Conservation (phyloP, 331 rosid genomes). For the Spiraea crenata region DNA sequence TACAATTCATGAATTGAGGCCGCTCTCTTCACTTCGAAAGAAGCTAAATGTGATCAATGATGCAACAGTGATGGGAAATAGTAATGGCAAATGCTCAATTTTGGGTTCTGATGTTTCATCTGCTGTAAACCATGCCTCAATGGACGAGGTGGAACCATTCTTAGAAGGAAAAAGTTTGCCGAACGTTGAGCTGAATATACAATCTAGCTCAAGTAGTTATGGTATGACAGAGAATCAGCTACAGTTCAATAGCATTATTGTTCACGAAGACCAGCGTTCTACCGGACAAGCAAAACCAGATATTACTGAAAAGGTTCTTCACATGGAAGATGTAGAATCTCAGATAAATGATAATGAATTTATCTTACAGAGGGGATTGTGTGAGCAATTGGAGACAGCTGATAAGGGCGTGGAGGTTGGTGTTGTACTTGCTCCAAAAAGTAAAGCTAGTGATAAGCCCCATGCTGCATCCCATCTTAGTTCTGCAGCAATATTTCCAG, state of each 20-base stretch:
- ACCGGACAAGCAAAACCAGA: slow-evolving; percentile 29
- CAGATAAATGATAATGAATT: slow-evolving; percentile 24
- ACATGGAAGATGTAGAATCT: slow-evolving; percentile 29
- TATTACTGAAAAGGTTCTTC: slow-evolving; percentile 22
- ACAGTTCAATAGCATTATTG: slow-evolving; percentile 20
- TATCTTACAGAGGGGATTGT: slow-evolving; percentile 16
- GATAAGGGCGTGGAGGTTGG: slow-evolving; percentile 17
- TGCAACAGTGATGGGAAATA: slow-evolving; percentile 20
- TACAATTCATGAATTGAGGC: slow-evolving; percentile 33
- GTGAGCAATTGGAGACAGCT: slow-evolving; percentile 34
- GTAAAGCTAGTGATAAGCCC: slow-evolving; percentile 18
- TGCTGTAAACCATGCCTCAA: slow-evolving; percentile 8
- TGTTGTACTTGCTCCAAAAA: slow-evolving; percentile 3
- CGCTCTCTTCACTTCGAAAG: slow-evolving; percentile 31
- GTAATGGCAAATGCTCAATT: slow-evolving; percentile 16
- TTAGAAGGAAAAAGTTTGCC: slow-evolving; percentile 23
- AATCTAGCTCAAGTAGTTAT: slow-evolving; percentile 18
- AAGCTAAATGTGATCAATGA: slow-evolving; percentile 26
- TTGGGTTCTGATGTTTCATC: slow-evolving; percentile 19
- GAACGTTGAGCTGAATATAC: slow-evolving; percentile 25
- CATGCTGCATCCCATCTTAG: slow-evolving; percentile 1
- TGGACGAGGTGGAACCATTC: slow-evolving; percentile 31
- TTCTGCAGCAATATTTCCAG: slow-evolving; percentile 7
- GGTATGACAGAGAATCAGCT: slow-evolving; percentile 21
- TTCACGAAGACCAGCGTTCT: slow-evolving; percentile 20